Percentiles rank a stretch among this genome's conserved stretches.
phyloP scores from a whole-genome alignment of 2,329 filamentous ascomycete genomes.

The Grosmannia clavigera region DNA sequence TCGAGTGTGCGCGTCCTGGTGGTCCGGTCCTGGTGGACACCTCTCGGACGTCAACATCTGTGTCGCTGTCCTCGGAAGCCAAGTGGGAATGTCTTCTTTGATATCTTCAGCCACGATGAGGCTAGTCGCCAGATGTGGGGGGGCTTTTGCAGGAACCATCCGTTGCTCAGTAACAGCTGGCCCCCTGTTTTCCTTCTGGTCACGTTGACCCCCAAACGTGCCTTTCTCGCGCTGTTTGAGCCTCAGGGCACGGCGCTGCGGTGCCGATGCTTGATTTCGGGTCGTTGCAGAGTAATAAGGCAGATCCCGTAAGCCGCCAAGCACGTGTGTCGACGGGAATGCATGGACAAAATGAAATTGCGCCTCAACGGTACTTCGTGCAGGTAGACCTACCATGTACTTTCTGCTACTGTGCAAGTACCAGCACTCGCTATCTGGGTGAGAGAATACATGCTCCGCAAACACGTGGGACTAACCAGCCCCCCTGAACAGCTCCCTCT shows the following conservation, averaged over 20 bases:
- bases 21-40: neutral
- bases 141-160: neutral
- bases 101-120: neutral
- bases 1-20: neutral
- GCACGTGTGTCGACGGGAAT: neutral
- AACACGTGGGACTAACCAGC: neutral
- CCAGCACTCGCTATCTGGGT: neutral
- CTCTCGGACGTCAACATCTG: neutral
- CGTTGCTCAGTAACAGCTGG: neutral
- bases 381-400: neutral
- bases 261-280: neutral
- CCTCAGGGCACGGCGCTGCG: neutral
- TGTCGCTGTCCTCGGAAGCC: neutral
- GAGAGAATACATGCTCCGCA: neutral
- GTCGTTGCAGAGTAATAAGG: neutral
- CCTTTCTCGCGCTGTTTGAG: neutral
- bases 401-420: neutral
- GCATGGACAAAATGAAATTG: neutral
- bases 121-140: neutral
- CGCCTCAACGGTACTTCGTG: too few species aligned
- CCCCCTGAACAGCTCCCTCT: too few species aligned
- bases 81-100: too few species aligned
- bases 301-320: neutral
- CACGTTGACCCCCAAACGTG: neutral
- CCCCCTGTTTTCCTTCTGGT: neutral